Evolutionary conservation across 495 filamentous ascomycete species (phyloP), one percentile per base, ranked within the genome.

Genomic region (Cladorrhinum samala): DNA sequence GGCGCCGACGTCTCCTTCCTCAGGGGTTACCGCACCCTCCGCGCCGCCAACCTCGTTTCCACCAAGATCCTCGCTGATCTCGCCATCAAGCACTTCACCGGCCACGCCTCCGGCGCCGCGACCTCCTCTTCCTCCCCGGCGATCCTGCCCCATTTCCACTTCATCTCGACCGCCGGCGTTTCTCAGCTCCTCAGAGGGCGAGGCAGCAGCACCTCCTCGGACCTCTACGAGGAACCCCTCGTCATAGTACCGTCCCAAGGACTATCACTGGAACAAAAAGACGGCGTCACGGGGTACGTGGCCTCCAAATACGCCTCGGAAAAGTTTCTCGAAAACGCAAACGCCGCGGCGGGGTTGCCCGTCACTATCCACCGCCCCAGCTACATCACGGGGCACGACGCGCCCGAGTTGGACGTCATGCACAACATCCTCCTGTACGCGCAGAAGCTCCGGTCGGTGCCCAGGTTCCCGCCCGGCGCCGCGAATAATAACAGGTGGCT

Each of bases 241-340:
- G 3, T 14, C 38, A 4, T 49, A 17, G 2, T 21, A 2, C 20
- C 25, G 4, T 16, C 45, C 8, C 9, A n/a, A n/a, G n/a, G n/a
- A n/a, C 59, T 19, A 19, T 55, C 39, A 5, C 27, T 5, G 27
- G 1, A 52, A 60, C 20, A 52, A 62, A 18, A 40, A 30, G 2
- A 65, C 18, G 48, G 37, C 18, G n/a, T 20, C 8, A 41, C 74
- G 30, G 77, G 77, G 0, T 82, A 79, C 48, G 59, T 62, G 2
- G 67, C 72, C 0, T 59, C 64, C 3, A 80, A 80, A 40, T 80
- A 76, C 77, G 77, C 68, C 1, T 67, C 70, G 44, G 79, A 82
- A 54, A 50, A 39, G 2, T 60, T 66, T 18, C 60, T 82, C 0
- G 76, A 79, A 47, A 59, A 60, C 2, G 59, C 61, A 2, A 49